These are phyloP conservation scores for Allium sativum DNA, from an alignment of 106 monocot genomes.

Conservation along the genomic window DNA sequence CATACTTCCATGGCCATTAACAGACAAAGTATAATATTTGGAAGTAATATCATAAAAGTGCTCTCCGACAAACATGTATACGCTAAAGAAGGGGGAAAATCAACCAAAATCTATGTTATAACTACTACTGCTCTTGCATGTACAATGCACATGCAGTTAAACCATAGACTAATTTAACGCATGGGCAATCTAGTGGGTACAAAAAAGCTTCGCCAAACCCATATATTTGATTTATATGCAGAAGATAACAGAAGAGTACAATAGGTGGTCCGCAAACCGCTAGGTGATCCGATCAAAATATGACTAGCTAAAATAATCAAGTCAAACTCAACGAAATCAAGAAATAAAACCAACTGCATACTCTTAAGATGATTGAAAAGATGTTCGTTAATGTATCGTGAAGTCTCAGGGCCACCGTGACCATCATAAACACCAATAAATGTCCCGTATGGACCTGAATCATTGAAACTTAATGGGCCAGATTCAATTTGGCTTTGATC, in stretches of 20 bases:
- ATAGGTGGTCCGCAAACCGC: neutral
- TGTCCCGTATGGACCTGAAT: slow-evolving; percentile 8
- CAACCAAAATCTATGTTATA: too few species aligned
- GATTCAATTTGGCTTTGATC: slow-evolving; percentile 69
- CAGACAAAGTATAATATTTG: too few species aligned
- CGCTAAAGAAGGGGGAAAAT: too few species aligned
- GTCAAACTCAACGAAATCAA: neutral
- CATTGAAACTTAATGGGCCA: slow-evolving; percentile 8
- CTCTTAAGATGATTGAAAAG: slow-evolving; percentile 10
- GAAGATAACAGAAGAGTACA: neutral
- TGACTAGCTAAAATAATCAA: neutral
- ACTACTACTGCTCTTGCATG: too few species aligned
- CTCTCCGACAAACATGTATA: too few species aligned
- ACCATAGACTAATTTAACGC: too few species aligned
- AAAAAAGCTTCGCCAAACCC: too few species aligned
- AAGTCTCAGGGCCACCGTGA: slow-evolving; percentile 14
- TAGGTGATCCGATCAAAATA: too few species aligned
- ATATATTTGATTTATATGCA: neutral
- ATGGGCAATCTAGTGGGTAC: too few species aligned
- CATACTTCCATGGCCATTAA: too few species aligned
- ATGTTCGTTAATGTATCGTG: slow-evolving; percentile 6
- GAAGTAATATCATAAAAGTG: too few species aligned
- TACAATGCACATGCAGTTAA: too few species aligned
- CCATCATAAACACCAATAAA: slow-evolving; percentile 17
- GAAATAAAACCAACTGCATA: slow-evolving; percentile 5